phyloP scores from a whole-genome alignment of 140 eudicot genomes.

The Senecio squalidus region DNA sequence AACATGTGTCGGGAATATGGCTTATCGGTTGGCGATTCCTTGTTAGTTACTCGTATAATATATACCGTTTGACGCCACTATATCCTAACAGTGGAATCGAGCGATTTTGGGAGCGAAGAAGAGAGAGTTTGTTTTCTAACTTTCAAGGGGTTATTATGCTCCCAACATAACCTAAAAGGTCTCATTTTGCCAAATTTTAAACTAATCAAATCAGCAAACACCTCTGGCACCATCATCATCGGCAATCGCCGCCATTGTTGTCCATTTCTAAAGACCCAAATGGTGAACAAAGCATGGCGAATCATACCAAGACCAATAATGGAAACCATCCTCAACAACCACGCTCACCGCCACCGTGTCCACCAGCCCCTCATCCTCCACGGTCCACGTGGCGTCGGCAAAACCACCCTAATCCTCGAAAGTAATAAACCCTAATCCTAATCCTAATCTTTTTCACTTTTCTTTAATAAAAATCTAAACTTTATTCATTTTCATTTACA shows the following conservation, averaged over 20 bases:
- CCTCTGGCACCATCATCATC: conserved; percentile 13
- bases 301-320: conserved; percentile 73
- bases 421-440: conserved; percentile 25
- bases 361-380: conserved; percentile 91
- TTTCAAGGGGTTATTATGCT: no score
- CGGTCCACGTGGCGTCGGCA: conserved; percentile 97
- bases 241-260: conserved; percentile 12
- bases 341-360: conserved; percentile 84
- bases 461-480: neutral
- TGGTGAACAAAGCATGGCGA: conserved; percentile 73
- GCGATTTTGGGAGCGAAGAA: no score
- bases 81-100: no score
- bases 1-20: no score
- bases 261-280: conserved; percentile 10
- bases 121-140: no score
- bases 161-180: no score
- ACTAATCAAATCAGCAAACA: no score
- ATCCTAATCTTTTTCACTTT: no score
- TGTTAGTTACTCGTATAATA: no score
- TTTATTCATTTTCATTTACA: conserved; percentile 14
- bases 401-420: conserved; percentile 91
- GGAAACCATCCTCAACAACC: conserved; percentile 83
- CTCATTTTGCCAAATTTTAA: no score
- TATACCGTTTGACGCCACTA: no score
- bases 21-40: no score